Evolutionary conservation across 2,329 filamentous ascomycete genomes (phyloP).

Genomic region (Aureobasidium pullulans): DNA sequence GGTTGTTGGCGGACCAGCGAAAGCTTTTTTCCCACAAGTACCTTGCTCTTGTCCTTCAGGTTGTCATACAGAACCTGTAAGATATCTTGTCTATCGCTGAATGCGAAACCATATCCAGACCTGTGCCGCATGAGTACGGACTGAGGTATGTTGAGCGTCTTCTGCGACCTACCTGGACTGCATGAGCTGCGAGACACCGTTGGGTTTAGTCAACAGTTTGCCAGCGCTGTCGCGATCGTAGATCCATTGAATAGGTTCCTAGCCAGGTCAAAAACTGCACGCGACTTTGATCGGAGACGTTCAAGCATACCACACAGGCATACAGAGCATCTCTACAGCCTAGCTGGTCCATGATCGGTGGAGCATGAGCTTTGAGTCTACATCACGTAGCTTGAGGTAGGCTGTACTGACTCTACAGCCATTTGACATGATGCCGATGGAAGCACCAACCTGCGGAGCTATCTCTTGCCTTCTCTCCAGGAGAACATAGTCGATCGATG

Average conservation of each 20-base stretch:
- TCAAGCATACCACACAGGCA: conserved; percentile 8
- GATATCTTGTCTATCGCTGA: conserved; percentile 26
- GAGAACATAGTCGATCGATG: conserved; percentile 42
- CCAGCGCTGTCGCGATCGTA: conserved; percentile 3
- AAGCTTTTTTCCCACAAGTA: conserved; percentile 7
- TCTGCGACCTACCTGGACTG: background rate
- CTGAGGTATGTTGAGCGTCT: background rate
- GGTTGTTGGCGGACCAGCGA: background rate
- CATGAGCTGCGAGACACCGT: background rate
- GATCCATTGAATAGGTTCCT: background rate
- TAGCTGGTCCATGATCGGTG: conserved; percentile 42
- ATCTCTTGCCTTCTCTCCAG: conserved; percentile 39
- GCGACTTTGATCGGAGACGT: too few species aligned
- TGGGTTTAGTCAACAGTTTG: background rate
- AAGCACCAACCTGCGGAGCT: conserved; percentile 41
- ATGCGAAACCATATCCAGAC: conserved; percentile 18
- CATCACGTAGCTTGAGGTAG: background rate
- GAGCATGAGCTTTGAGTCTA: background rate
- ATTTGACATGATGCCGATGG: conserved; percentile 39
- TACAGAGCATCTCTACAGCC: conserved; percentile 32
- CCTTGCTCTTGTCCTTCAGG: conserved; percentile 19
- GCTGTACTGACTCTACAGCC: conserved; percentile 27
- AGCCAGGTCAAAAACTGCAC: background rate
- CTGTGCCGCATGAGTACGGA: background rate
- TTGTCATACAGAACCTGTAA: conserved; percentile 19